Conservation (phyloP, 495 filamentous ascomycete genomes). For the Aspergillus heteromorphus region DNA sequence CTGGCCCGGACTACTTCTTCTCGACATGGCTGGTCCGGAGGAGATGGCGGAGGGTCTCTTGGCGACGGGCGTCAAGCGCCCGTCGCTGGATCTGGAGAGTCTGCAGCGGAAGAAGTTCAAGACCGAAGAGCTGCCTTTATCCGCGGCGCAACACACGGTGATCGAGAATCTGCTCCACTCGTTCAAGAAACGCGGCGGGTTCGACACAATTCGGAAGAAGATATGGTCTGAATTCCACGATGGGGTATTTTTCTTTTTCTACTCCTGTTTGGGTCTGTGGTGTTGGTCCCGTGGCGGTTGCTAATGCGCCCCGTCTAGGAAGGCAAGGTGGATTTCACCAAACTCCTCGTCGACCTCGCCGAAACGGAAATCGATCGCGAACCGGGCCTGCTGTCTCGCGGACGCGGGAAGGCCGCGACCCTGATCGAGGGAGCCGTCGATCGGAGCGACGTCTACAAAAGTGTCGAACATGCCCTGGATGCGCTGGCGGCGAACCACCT, state of each 20-base stretch:
- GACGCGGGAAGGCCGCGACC: constrained; percentile 72
- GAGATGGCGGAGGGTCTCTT: not conserved
- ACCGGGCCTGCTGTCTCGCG: constrained; percentile 66
- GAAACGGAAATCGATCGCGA: constrained; percentile 80
- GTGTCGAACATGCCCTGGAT: constrained; percentile 62
- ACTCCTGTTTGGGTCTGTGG: not conserved
- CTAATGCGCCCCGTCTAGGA: constrained; percentile 44
- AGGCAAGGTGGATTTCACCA: constrained; percentile 60
- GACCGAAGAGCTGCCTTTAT: constrained; percentile 74
- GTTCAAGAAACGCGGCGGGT: constrained; percentile 89
- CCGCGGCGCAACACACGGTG: constrained; percentile 61
- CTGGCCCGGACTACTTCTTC: not conserved
- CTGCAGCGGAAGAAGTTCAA: constrained; percentile 67
- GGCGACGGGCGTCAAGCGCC: constrained; percentile 17
- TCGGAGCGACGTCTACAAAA: constrained; percentile 73
- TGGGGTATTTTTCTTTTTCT: constrained; percentile 44
- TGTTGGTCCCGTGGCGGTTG: constrained; percentile 2
- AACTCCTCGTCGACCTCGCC: constrained; percentile 62
- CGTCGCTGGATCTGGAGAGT: constrained; percentile 30
- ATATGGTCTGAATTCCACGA: constrained; percentile 76
- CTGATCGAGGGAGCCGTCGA: constrained; percentile 85
- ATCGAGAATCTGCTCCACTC: constrained; percentile 75
- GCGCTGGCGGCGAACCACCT: constrained; percentile 60
- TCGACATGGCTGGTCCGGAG: constrained; percentile 1
- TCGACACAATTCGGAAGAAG: constrained; percentile 76